Evolutionary conservation across 148 eudicot genomes (phyloP), one percentile per base, ranked within the genome.

Genomic region (Camellia lanceoleosa): DNA sequence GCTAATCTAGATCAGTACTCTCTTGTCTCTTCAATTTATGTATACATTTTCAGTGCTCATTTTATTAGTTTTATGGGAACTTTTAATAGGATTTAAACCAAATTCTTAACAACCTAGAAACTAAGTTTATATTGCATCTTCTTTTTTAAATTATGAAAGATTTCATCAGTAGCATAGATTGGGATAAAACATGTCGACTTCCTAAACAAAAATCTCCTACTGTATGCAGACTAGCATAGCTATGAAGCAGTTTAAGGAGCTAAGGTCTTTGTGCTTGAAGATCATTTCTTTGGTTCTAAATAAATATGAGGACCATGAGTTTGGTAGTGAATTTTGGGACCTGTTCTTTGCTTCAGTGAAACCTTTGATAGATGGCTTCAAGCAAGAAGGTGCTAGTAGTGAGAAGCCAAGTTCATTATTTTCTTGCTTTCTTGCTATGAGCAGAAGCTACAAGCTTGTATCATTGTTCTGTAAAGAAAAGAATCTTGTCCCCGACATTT

Each of bases 321-420:
- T 92, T 78, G 91, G 90, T 64, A 78, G 72, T 83, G 87, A 75
- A 76, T 96, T 96, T 84, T 96, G 99, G 99, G 95, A 89, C 30
- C 71, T 83, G 55, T 96, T 96, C 88, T 96, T 96, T 83, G 68
- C 70, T 68, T 88, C 99, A 5, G 88, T 92, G 77, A 91, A 89
- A 82, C 97, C 97, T 56, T 89, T 96, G 78, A 81, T 93, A 19
- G 82, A 82, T 82, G 89, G 92, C 67, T 93, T 93, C 83, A 93
- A 87, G 89, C 92, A 88, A 81, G 95, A 92, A 83, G 95, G 97
- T 44, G 90, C 97, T 79, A 96, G 91, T 81, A 96, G 98, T 68
- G 93, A 89, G 92, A 93, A 89, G 92, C 97, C 99, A 66, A 95
- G 97, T 77, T 90, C 99, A 73, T 85, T 95, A 81, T 93, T 96